Percentiles rank a stretch among this genome's conserved stretches.
Conservation (phyloP, 768 basidiomycete genomes). For the Lentinula boryana region DNA sequence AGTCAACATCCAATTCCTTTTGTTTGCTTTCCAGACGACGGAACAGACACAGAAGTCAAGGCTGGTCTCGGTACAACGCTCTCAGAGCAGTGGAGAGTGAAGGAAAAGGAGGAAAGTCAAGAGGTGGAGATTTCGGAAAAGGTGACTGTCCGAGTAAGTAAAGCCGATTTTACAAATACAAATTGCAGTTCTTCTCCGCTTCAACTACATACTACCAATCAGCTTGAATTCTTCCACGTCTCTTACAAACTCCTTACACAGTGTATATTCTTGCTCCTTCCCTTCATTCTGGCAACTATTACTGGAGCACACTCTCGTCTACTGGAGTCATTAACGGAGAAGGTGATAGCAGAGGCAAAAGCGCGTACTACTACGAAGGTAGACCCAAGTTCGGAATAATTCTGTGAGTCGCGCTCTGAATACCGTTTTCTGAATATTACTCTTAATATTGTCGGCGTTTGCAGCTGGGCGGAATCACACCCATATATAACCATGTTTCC, state of each 20-base stretch:
- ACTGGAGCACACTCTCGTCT: constrained; percentile 19
- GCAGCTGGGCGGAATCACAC: too few relatives aligned
- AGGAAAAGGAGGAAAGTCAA: constrained; percentile 8
- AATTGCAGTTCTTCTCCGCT: background rate
- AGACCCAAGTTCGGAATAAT: background rate
- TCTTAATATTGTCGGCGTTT: too few relatives aligned
- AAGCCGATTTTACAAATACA: too few relatives aligned
- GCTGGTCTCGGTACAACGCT: constrained; percentile 22
- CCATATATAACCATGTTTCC: background rate
- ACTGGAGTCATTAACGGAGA: constrained; percentile 20
- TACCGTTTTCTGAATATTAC: too few relatives aligned
- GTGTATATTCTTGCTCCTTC: constrained; percentile 28
- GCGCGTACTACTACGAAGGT: background rate
- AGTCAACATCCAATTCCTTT: too few relatives aligned
- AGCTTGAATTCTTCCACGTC: too few relatives aligned
- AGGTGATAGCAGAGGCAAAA: constrained; percentile 13
- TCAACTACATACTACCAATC: background rate
- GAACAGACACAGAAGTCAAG: constrained; percentile 16
- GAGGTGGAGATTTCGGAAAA: constrained; percentile 20
- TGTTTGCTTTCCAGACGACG: constrained; percentile 14
- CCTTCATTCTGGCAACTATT: constrained; percentile 26
- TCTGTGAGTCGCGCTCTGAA: background rate
- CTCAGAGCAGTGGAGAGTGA: constrained; percentile 12
- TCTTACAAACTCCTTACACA: constrained; percentile 5
- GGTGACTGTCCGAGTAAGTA: constrained; percentile 21